These are phyloP conservation scores for Trametes punicea DNA, from an alignment of 768 basidiomycete genomes.

Conservation along the genomic window DNA sequence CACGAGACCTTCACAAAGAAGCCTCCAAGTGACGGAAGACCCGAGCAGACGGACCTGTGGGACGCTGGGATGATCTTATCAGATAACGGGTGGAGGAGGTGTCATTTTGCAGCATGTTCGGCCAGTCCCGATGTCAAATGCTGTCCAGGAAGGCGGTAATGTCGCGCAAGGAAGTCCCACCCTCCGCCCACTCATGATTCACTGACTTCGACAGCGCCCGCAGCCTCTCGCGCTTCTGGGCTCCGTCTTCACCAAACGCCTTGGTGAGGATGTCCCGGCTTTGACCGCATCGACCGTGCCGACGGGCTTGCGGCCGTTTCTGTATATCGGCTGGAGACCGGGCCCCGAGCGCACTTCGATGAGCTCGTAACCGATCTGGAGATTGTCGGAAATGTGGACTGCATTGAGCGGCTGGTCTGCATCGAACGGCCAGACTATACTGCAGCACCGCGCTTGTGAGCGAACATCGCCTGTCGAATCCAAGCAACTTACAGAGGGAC, in stretches of 20 bases:
- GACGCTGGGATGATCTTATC: too few relatives aligned
- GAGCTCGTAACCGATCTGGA: constrained; percentile 28
- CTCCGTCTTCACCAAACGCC: constrained; percentile 27
- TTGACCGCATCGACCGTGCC: constrained; percentile 25
- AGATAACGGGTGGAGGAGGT: too few relatives aligned
- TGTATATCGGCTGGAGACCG: constrained; percentile 17
- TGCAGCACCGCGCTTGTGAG: not conserved
- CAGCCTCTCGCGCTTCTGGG: constrained; percentile 23
- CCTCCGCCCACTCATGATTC: constrained; percentile 8
- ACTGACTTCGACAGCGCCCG: constrained; percentile 1
- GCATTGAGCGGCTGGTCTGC: constrained; percentile 27
- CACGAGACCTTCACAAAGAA: too few relatives aligned
- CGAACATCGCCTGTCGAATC: not conserved
- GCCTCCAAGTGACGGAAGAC: too few relatives aligned
- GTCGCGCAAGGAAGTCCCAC: constrained; percentile 1
- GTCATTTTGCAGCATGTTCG: too few relatives aligned
- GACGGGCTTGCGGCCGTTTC: constrained; percentile 19
- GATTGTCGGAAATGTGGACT: constrained; percentile 19
- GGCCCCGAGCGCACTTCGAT: constrained; percentile 25
- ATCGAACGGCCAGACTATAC: constrained; percentile 29
- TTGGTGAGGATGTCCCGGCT: constrained; percentile 15
- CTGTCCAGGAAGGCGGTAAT: constrained; percentile 2
- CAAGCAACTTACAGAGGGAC: constrained; percentile 16
- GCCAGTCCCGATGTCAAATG: not conserved
- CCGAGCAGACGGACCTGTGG: too few relatives aligned